A percentile compares a stretch with the other conserved stretches of the same genome.
Evolutionary conservation across 257 asterid species (phyloP).

Genomic region (Salvia rosmarinus): DNA sequence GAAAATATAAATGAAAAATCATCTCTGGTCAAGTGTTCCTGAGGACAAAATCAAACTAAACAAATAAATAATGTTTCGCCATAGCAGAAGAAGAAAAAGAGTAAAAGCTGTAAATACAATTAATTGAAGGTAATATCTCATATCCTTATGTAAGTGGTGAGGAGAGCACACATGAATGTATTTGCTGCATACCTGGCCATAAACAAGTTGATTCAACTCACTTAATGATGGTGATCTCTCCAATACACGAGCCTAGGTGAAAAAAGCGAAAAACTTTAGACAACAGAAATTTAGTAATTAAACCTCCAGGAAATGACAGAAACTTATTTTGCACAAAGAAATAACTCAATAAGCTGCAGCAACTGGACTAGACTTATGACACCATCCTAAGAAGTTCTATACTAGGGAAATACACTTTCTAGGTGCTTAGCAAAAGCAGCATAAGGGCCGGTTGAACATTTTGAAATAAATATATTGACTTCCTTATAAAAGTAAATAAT

Average conservation of each 20-base stretch:
- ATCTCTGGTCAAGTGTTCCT: conserved; percentile 91
- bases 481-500: background rate
- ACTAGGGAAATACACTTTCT: too few relatives aligned
- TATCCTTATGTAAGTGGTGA: conserved; percentile 8
- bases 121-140: background rate
- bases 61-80: conserved; percentile 28
- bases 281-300: background rate
- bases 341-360: conserved; percentile 7
- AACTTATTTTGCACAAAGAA: background rate
- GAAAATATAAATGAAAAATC: conserved; percentile 82
- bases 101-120: conserved; percentile 11
- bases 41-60: conserved; percentile 41
- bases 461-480: background rate
- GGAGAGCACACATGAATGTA: background rate
- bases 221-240: conserved; percentile 88
- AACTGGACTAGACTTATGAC: too few relatives aligned
- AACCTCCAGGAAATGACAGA: conserved; percentile 3
- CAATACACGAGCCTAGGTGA: conserved; percentile 69
- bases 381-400: too few relatives aligned
- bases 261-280: conserved; percentile 21
- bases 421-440: conserved; percentile 6
- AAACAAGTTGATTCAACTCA: conserved; percentile 81
- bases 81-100: conserved; percentile 20
- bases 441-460: background rate
- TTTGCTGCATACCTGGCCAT: conserved; percentile 76